Percentiles rank a stretch among this genome's conserved stretches.
These are phyloP conservation scores for Aphanomyces astaci DNA, from an alignment of 352 stramenopile genomes.

Conservation along the genomic window DNA sequence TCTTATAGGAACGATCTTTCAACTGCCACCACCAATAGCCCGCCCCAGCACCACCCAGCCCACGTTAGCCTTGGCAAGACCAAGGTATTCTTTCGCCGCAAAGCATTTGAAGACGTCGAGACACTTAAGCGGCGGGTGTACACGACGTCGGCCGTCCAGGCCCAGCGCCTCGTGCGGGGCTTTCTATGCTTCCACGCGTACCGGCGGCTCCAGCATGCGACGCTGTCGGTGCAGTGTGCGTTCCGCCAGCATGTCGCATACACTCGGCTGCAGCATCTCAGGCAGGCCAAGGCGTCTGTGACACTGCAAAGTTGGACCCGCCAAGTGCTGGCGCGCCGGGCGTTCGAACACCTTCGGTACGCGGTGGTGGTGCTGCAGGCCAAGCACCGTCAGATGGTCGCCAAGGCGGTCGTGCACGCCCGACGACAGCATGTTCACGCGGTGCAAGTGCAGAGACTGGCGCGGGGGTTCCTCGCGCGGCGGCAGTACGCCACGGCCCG, in stretches of 20 bases:
- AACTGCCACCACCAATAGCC: no score
- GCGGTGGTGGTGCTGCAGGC: slow-evolving; percentile 41
- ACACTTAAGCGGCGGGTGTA: slow-evolving; percentile 29
- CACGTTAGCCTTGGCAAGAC: slow-evolving; percentile 81
- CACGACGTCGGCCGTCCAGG: neutral
- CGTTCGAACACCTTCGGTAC: slow-evolving; percentile 31
- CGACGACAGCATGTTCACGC: slow-evolving; percentile 43
- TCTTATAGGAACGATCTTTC: no score
- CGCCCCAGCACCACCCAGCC: neutral
- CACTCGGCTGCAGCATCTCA: neutral
- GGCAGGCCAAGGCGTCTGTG: neutral
- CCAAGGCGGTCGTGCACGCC: slow-evolving; percentile 32
- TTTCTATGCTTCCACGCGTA: slow-evolving; percentile 24
- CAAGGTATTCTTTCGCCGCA: slow-evolving; percentile 92
- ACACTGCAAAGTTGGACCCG: slow-evolving; percentile 22
- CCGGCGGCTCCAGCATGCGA: slow-evolving; percentile 29
- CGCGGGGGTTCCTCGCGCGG: slow-evolving; percentile 36
- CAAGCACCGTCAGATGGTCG: slow-evolving; percentile 25
- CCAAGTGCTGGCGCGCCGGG: slow-evolving; percentile 36
- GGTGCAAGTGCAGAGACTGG: slow-evolving; percentile 37
- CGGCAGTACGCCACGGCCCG: slow-evolving; percentile 37
- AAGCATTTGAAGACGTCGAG: slow-evolving; percentile 90
- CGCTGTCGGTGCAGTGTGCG: slow-evolving; percentile 42
- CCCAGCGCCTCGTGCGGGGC: slow-evolving; percentile 14
- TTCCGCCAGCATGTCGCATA: slow-evolving; percentile 37